A percentile compares a stretch with the other conserved stretches of the same genome.
phyloP scores from a whole-genome alignment of 768 basidiomycete species.

The Lactarius trivialis region DNA sequence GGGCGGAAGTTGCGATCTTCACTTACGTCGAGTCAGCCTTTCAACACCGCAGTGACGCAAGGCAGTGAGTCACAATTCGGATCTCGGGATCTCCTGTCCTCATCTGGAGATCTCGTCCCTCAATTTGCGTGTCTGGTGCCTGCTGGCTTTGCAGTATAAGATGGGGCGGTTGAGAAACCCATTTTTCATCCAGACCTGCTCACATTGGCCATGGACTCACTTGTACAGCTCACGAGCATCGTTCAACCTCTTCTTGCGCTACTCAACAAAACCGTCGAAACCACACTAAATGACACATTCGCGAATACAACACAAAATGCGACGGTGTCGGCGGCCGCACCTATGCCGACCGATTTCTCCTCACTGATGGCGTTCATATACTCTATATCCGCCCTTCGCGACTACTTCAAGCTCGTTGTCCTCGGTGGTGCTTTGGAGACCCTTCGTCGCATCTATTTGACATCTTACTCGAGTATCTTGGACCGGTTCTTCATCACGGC shows the following conservation, averaged over 20 bases:
- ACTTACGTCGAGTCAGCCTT: not conserved
- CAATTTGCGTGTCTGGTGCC: no score
- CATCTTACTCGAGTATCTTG: constrained; percentile 39
- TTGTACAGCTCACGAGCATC: not conserved
- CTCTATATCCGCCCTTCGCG: constrained; percentile 48
- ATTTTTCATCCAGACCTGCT: not conserved
- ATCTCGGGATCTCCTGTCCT: not conserved
- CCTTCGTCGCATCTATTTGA: constrained; percentile 41
- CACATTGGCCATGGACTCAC: constrained; percentile 2
- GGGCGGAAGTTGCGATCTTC: no score
- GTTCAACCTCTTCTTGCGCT: constrained; percentile 5
- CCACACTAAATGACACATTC: not conserved
- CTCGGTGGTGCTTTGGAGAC: constrained; percentile 59
- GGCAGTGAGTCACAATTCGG: not conserved
- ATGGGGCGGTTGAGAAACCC: no score
- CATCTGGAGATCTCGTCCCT: no score
- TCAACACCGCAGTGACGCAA: not conserved
- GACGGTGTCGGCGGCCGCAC: not conserved
- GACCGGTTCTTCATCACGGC: constrained; percentile 58
- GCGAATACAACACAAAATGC: not conserved
- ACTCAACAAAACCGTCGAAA: constrained; percentile 1
- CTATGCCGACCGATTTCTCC: constrained; percentile 26
- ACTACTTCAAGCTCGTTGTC: constrained; percentile 59
- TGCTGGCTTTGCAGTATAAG: not conserved
- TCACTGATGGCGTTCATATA: constrained; percentile 41